Evolutionary conservation across 768 basidiomycete genomes (phyloP).

Genomic region (Rhodotorula kratochvilovae): DNA sequence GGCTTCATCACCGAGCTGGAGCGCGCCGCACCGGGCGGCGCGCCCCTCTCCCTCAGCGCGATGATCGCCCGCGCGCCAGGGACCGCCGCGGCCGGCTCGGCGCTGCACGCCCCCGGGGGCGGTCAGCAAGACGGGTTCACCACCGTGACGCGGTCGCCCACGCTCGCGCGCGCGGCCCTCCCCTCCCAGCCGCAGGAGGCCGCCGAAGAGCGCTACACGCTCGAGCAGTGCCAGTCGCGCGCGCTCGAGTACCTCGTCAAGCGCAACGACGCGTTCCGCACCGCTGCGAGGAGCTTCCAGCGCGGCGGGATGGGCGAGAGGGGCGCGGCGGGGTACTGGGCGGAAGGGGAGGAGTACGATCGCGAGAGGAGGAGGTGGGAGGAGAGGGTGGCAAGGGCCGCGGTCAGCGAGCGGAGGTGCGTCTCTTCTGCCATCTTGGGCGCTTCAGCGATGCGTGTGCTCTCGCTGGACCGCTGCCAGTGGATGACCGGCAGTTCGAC

Average conservation of each 20-base stretch:
- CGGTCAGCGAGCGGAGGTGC: slow-evolving; percentile 45
- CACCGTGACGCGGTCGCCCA: background rate
- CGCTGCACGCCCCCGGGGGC: background rate
- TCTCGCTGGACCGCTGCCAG: background rate
- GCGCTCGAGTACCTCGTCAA: slow-evolving; percentile 43
- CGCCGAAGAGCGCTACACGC: slow-evolving; percentile 11
- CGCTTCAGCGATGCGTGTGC: no score
- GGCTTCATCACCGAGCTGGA: slow-evolving; percentile 27
- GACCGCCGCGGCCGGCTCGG: background rate
- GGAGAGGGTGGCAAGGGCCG: slow-evolving; percentile 46
- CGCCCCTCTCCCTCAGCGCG: slow-evolving; percentile 18
- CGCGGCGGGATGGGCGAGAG: slow-evolving; percentile 39
- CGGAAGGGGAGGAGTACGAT: slow-evolving; percentile 46
- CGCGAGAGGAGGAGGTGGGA: slow-evolving; percentile 47
- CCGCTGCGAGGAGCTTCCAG: slow-evolving; percentile 45
- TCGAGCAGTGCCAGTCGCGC: slow-evolving; percentile 43
- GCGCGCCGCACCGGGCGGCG: slow-evolving; percentile 5
- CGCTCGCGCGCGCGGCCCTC: background rate
- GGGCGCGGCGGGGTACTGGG: slow-evolving; percentile 47
- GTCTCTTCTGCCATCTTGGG: background rate
- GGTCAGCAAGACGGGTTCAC: background rate
- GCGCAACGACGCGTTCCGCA: slow-evolving; percentile 47
- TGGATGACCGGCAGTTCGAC: background rate
- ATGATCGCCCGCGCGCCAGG: slow-evolving; percentile 17
- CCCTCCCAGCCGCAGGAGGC: background rate